Evolutionary conservation across 1,284 basidiomycete species (phyloP), one percentile per base, ranked within the genome.

Genomic region (Marasmius oreades): DNA sequence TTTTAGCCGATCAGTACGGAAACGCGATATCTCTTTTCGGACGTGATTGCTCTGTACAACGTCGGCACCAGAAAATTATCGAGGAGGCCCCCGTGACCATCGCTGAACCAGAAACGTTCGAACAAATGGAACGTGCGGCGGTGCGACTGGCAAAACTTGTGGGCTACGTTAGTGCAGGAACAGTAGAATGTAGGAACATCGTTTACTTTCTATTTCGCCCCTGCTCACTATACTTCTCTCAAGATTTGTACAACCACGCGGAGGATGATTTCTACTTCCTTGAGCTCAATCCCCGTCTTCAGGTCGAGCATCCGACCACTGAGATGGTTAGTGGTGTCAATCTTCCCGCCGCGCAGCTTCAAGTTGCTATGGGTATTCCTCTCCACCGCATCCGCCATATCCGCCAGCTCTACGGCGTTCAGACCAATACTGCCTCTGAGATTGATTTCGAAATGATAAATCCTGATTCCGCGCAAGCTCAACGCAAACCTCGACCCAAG

Each of bases 241-340:
- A 65, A 92, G 92, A 98, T 76, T 88, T 99, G 43, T 99, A 99
- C 77, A 97, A 90, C 63, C 94, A 94, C 63, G 82, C 89, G 0
- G 93, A 97, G 61, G 93, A 97, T 69, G 85, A 88, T 34, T 99
- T 98, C 77, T 92, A 92, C 76, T 99, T 99, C 85, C 83, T 99
- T 59, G 97, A 99, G 75, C 86, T 99, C 62, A 99, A 99, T 75
- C 97, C 97, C 46, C 96, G 97, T 85, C 88, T 99, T 34, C 97
- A 99, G 78, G 97, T 99, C 69, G 96, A 98, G 79, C 95, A 97
- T 71, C 97, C 97, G 18, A 99, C 97, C 18, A 99, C 97, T 24
- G 97, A 99, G 76, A 99, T 99, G 95, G 97, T 99, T 33, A 90
- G 92, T 7, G 96, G 97, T 20, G 96, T 99, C 73, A 98, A 98